Percentiles rank a stretch among this genome's conserved stretches.
These are phyloP conservation scores for Euphorbia lathyris DNA, from an alignment of 345 rosid species.

Conservation along the genomic window DNA sequence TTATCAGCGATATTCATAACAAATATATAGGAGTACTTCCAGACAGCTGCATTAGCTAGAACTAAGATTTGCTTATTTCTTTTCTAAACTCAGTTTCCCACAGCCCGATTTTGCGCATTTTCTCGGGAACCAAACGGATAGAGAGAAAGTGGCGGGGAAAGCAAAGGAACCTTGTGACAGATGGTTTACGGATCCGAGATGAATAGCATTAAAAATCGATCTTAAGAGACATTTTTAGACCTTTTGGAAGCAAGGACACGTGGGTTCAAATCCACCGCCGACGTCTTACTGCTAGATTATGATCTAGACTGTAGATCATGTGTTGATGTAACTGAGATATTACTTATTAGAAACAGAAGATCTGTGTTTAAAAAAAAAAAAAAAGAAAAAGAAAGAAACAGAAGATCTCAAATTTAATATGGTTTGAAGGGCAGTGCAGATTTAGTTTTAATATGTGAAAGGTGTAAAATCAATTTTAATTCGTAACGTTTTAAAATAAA, in stretches of 20 bases:
- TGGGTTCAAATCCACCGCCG: not conserved
- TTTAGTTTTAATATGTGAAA: no score
- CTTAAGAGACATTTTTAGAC: not conserved
- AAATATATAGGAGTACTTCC: not conserved
- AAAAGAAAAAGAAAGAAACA: no score
- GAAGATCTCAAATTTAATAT: no score
- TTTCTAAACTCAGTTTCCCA: not conserved
- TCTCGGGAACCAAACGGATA: slow-evolving; percentile 2
- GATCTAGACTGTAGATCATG: no score
- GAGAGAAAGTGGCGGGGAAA: slow-evolving; percentile 10
- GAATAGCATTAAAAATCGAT: not conserved
- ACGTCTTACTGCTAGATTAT: no score
- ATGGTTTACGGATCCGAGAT: slow-evolving; percentile 14
- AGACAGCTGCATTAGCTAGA: not conserved
- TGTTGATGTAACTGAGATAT: no score
- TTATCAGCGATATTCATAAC: not conserved
- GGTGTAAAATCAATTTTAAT: no score
- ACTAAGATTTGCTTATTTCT: not conserved
- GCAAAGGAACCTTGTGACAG: slow-evolving; percentile 1
- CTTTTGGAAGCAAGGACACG: not conserved
- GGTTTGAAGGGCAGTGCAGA: no score
- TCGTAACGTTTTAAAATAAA: no score
- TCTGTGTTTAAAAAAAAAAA: no score
- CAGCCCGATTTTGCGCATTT: not conserved
- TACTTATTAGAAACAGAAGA: no score